Percentiles rank a stretch among this genome's conserved stretches.
phyloP scores from a whole-genome alignment of 768 basidiomycete species.

The Paxillus ammoniavirescens region DNA sequence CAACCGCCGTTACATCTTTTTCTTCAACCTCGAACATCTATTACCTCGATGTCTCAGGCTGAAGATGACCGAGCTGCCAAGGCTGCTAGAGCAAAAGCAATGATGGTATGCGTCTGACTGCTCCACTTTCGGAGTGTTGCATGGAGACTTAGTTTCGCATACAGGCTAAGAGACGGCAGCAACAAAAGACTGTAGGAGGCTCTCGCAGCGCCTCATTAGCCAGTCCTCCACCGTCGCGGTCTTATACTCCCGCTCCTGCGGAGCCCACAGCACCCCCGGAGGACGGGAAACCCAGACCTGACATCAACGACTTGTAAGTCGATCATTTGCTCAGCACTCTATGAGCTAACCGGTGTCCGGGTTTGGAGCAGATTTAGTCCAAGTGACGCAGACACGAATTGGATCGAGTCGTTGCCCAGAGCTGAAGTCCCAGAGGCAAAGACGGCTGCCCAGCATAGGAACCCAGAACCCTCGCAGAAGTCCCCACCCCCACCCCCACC shows the following conservation, averaged over 20 bases:
- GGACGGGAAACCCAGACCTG: conserved; percentile 43
- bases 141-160: conserved; percentile 1
- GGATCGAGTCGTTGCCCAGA: conserved; percentile 61
- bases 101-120: conserved; percentile 56
- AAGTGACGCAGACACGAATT: conserved; percentile 45
- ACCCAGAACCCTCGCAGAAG: conserved; percentile 14
- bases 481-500: conserved; percentile 17
- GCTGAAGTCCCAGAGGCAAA: conserved; percentile 30
- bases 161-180: conserved; percentile 81
- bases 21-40: conserved; percentile 4
- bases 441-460: conserved; percentile 36
- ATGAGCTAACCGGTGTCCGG: conserved; percentile 6
- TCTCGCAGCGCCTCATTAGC: conserved; percentile 32
- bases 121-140: neutral
- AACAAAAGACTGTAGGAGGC: conserved; percentile 61
- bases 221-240: conserved; percentile 46
- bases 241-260: conserved; percentile 51
- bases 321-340: conserved; percentile 9
- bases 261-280: conserved; percentile 25
- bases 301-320: conserved; percentile 67
- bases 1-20: conserved; percentile 3
- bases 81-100: conserved; percentile 78
- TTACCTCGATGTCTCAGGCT: conserved; percentile 35
- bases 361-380: conserved; percentile 42
- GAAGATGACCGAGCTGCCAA: conserved; percentile 79